A percentile compares a stretch with the other conserved stretches of the same genome.
Conservation (phyloP, 1,139 yeast species). For the Saccharomycopsis hybrid region DNA sequence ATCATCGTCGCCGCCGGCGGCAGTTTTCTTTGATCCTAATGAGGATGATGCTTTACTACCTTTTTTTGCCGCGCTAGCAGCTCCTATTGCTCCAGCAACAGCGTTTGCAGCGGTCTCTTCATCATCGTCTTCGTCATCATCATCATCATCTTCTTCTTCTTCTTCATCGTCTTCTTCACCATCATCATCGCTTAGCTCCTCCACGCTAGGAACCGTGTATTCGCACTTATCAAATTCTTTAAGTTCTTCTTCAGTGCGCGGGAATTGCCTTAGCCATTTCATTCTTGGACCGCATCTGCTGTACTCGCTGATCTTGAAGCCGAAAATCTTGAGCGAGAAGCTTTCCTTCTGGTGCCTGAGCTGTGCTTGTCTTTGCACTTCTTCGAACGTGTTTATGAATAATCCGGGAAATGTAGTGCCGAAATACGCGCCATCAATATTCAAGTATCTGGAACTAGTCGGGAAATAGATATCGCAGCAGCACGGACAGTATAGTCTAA, state of each 20-base stretch:
- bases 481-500: conserved; percentile 87
- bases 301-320: conserved; percentile 72
- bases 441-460: conserved; percentile 72
- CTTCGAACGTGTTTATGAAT: conserved; percentile 84
- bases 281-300: conserved; percentile 85
- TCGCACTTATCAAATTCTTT: conserved; percentile 59
- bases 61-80: no score
- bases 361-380: conserved; percentile 50
- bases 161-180: neutral
- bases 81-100: no score
- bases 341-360: conserved; percentile 44
- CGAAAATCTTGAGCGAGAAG: conserved; percentile 76
- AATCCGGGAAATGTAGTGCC: conserved; percentile 95
- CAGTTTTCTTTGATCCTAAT: no score
- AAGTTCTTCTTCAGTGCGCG: conserved; percentile 51
- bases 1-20: no score
- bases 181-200: conserved; percentile 18
- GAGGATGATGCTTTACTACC: no score
- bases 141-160: neutral
- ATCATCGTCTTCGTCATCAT: neutral
- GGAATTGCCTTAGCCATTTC: conserved; percentile 86
- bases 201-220: conserved; percentile 42
- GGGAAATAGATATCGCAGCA: conserved; percentile 91
- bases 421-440: conserved; percentile 93
- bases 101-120: neutral